phyloP scores from a whole-genome alignment of 2,329 filamentous ascomycete species.

The Cercospora sesami region DNA sequence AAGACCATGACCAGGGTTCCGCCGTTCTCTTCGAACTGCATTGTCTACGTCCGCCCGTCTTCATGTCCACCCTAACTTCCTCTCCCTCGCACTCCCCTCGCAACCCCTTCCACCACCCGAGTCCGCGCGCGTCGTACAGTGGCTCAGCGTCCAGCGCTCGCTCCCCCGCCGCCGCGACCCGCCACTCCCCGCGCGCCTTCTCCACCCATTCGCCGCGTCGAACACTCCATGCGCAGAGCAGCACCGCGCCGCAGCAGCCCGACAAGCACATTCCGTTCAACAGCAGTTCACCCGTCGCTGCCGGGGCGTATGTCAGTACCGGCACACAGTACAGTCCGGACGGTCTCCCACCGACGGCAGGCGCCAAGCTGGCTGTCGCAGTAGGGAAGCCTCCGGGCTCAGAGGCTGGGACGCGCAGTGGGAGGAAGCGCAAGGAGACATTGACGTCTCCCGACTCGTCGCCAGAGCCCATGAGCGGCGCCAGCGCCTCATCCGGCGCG shows the following conservation, averaged over 20 bases:
- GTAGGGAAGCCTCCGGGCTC: constrained; percentile 24
- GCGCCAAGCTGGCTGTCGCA: constrained; percentile 26
- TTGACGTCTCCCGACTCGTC: constrained; percentile 24
- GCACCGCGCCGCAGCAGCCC: constrained; percentile 18
- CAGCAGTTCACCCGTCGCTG: constrained; percentile 8
- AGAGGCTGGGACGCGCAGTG: constrained; percentile 14
- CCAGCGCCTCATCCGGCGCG: constrained; percentile 25
- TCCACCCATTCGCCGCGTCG: constrained; percentile 19
- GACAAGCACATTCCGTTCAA: constrained; percentile 15
- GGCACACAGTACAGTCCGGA: constrained; percentile 58
- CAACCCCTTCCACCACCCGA: constrained; percentile 9
- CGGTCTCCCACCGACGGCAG: constrained; percentile 47
- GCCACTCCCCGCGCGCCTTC: constrained; percentile 12
- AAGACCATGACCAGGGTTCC: constrained; percentile 10
- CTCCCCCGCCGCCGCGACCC: constrained; percentile 13
- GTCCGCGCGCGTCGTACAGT: constrained; percentile 15
- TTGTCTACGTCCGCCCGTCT: not conserved
- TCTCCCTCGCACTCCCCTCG: constrained; percentile 14
- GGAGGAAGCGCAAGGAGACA: constrained; percentile 35
- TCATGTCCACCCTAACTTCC: constrained; percentile 17
- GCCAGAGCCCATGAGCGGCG: constrained; percentile 25
- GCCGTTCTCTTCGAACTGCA: constrained; percentile 9
- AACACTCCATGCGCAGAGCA: constrained; percentile 25
- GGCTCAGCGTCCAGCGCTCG: constrained; percentile 4
- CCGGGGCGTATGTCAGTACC: constrained; percentile 45